Evolutionary conservation across 768 basidiomycete genomes (phyloP), one percentile per base, ranked within the genome.

Genomic region (Leccinum sublutescens): DNA sequence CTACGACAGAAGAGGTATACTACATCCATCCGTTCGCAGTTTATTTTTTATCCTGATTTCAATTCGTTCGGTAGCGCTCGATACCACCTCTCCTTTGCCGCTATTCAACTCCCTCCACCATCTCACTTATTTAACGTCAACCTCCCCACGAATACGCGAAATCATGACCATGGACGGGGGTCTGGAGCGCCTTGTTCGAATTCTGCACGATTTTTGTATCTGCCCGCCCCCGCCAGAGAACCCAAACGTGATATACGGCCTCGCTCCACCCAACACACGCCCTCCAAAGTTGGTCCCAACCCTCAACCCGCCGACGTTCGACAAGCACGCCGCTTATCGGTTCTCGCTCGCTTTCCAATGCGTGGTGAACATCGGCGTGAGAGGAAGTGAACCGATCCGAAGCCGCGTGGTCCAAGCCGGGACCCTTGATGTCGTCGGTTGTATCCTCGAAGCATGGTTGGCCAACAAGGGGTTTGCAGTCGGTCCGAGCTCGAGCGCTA

Each of bases 81-180:
- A 82, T 70, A 83, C 83, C 38, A 79, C 80, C 52, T 82, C 82
- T 1, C 78, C 82, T 15, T 77, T 86, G 47, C 90, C 88, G 15
- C 78, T 94, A 45, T 87, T 95, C 79, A 97, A 97, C 78, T 98
- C 95, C 43, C 86, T 98, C 54, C 94, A 92, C 31, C 94, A 97
- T 77, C 88, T 98, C 57, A 91, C 91, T 52, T 95, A 97, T 76
- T 89, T 99, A 63, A 98, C 96, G 8, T 94, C 93, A 1, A 98
- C 97, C 6, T 97, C 95, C 0, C 95, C 97, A 2, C 87, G 95
- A 56, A 98, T 99, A 76, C 88, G 96, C 59, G 97, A 99, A 76
- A 98, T 97, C 66, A 91, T 99, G 84, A 96, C 95, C 29, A 88
- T 91, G 83, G 96, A 98, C 69, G 97, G 97, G 50, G 97, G 97